A percentile compares a stretch with the other conserved stretches of the same genome.
phyloP scores from a whole-genome alignment of 768 basidiomycete genomes.

The Amanita thiersii region DNA sequence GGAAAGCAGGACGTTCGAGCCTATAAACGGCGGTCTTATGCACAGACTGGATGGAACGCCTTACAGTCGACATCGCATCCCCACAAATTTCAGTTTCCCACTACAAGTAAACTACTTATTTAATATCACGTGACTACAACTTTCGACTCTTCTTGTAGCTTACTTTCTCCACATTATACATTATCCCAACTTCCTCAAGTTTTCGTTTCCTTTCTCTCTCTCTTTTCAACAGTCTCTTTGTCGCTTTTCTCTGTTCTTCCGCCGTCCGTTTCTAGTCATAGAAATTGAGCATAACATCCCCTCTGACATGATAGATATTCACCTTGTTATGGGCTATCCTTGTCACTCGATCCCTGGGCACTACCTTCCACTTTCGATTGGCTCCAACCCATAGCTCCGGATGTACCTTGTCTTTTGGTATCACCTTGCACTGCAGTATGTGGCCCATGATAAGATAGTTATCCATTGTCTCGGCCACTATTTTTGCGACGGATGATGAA shows the following conservation, averaged over 20 bases:
- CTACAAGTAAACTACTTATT: too few relatives aligned
- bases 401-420: slow-evolving; percentile 87
- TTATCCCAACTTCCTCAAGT: slow-evolving; percentile 73
- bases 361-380: slow-evolving; percentile 79
- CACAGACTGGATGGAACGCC: slow-evolving; percentile 1
- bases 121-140: too few relatives aligned
- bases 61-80: not conserved
- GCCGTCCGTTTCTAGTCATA: slow-evolving; percentile 57
- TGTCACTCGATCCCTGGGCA: slow-evolving; percentile 68
- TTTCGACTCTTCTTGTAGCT: slow-evolving; percentile 43
- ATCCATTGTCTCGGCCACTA: slow-evolving; percentile 98
- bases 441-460: slow-evolving; percentile 96
- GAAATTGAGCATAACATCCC: not conserved
- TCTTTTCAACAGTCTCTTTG: slow-evolving; percentile 64
- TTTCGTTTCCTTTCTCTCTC: slow-evolving; percentile 74
- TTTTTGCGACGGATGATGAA: slow-evolving; percentile 81
- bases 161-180: slow-evolving; percentile 76
- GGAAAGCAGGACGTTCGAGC: slow-evolving; percentile 13
- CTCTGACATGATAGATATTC: not conserved
- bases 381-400: slow-evolving; percentile 96
- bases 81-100: not conserved
- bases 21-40: slow-evolving; percentile 3
- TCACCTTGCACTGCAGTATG: slow-evolving; percentile 82
- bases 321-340: slow-evolving; percentile 83
- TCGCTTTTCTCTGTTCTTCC: slow-evolving; percentile 55